Conservation (phyloP, 179 eudicot genomes). For the Patellifolia procumbens region DNA sequence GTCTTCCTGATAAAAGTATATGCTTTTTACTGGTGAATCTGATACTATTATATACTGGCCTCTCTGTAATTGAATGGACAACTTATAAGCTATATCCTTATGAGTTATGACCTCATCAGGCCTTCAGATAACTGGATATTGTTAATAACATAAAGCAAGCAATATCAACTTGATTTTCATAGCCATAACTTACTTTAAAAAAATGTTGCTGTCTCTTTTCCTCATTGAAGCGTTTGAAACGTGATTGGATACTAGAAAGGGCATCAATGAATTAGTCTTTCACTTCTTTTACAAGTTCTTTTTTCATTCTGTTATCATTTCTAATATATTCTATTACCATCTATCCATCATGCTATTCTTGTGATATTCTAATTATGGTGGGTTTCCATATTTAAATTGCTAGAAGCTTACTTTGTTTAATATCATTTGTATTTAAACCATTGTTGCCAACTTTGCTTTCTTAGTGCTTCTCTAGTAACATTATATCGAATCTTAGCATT, state of each 20-base stretch:
- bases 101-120: constrained; percentile 7
- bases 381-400: background rate
- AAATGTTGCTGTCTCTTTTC: background rate
- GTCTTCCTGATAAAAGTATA: background rate
- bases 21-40: constrained; percentile 5
- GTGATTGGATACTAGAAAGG: background rate
- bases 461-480: constrained; percentile 5
- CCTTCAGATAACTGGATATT: background rate
- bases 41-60: constrained; percentile 9
- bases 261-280: constrained; percentile 8
- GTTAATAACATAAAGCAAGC: background rate
- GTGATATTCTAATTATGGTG: constrained; percentile 12
- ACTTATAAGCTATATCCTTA: background rate
- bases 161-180: background rate
- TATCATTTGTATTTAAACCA: background rate
- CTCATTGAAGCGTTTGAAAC: background rate
- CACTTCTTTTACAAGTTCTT: too few relatives aligned
- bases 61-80: constrained; percentile 27
- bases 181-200: background rate
- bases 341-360: constrained; percentile 11
- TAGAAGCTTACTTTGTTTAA: background rate
- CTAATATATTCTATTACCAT: background rate
- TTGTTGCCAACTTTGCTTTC: background rate
- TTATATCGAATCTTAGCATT: background rate
- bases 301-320: constrained; percentile 14